Conservation (phyloP, 495 filamentous ascomycete species). For the Penicillium chermesinum region DNA sequence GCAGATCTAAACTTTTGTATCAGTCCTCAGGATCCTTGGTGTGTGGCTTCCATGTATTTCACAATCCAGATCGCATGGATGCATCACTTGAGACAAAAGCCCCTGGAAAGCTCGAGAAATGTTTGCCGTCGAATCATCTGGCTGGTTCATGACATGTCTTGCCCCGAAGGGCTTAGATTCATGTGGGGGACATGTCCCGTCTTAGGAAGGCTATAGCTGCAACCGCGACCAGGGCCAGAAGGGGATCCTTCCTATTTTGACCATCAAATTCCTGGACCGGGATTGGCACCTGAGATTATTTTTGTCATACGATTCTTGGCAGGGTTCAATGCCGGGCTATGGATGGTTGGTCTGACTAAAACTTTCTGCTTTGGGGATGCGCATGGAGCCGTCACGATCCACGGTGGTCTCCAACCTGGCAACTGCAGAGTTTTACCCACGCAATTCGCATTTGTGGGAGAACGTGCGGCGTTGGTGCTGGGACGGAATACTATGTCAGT, state of each 20-base stretch:
- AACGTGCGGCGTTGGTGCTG: neutral
- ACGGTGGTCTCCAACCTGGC: slow-evolving; percentile 3
- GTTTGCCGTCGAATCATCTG: too few species aligned
- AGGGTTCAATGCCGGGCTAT: neutral
- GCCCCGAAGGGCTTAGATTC: too few species aligned
- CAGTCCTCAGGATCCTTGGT: too few species aligned
- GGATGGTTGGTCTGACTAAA: slow-evolving; percentile 12
- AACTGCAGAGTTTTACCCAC: neutral
- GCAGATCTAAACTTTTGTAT: too few species aligned
- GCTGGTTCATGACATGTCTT: too few species aligned
- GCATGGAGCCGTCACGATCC: slow-evolving; percentile 11
- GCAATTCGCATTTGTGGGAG: neutral
- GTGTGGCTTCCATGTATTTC: too few species aligned
- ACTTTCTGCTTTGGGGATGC: slow-evolving; percentile 6
- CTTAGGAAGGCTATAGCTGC: neutral
- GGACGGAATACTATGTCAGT: neutral
- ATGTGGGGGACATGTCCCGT: too few species aligned
- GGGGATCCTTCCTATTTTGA: neutral
- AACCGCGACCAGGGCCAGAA: neutral
- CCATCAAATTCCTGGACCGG: neutral
- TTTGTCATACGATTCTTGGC: slow-evolving; percentile 2
- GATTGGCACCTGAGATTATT: slow-evolving; percentile 1
- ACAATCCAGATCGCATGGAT: too few species aligned
- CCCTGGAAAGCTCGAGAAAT: too few species aligned
- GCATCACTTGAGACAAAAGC: too few species aligned